Base-by-base conservation (phyloP, 2,329 filamentous ascomycete species). In the Microsporum ferrugineum region DNA sequence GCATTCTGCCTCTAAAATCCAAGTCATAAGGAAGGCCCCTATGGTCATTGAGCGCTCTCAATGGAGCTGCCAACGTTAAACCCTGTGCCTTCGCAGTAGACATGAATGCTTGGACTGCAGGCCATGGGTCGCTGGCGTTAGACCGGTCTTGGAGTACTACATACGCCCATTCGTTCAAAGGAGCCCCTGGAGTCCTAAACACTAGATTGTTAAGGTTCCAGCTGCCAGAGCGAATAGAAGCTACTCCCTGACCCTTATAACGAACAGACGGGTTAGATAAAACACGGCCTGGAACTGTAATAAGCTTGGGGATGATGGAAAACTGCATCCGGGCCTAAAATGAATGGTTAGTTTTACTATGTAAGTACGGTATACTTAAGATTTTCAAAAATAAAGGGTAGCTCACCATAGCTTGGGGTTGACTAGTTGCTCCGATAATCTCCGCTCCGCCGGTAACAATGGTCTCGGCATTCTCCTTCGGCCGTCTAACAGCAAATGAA, bases 211-310 rank as follows among this genome's bases (percentile, higher is more conserved):
- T 72, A 77, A 92, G 82, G 67, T 91, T 90, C 89, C 88, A 94
- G 0, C 79, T 78, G 0, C 86, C 88, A n/a, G 75, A 73, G 0
- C 60, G 64, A n/a, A 55, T 55, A 6, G 29, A 23, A 55, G 49
- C 49, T n/a, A 55, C 49, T 0, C 81, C 74, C 4, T 79, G 62
- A 23, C 70, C 63, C 61, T 70, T 63, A 68, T 95, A 96, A 1
- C 75, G 70, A 33, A 95, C 74, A 0, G 65, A 67, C 0, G 90
- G 90, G 0, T 82, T 68, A 0, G 67, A 47, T 0, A 95, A 79
- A 45, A 92, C 81, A 4, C 91, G 84, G 1, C 84, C 91, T 0
- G 79, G 78, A 0, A 96, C 88, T 0, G 87, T 88, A 38, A 95
- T 77, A 38, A 96, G 78, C 0, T 77, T 72, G 10, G 81, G 79